Evolutionary conservation across 306 rosid species (phyloP).

Genomic region (Sindora glabra): DNA sequence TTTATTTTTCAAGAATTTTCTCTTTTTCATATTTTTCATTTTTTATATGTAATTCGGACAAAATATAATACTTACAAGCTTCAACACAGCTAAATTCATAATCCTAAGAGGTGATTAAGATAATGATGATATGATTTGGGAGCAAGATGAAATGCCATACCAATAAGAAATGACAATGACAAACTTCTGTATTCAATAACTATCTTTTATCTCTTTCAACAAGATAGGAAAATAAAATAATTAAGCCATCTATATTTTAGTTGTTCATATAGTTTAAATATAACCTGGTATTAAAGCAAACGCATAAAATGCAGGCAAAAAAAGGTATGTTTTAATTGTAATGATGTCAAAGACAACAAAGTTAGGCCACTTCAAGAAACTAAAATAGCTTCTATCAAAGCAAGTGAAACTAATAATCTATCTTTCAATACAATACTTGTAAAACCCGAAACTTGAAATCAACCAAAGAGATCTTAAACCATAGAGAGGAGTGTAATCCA

Average conservation of each 20-base stretch:
- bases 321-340: not conserved
- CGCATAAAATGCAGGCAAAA: not conserved
- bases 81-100: not conserved
- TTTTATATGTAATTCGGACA: too few species aligned
- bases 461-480: constrained; percentile 8
- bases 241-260: too few species aligned
- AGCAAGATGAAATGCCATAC: not conserved
- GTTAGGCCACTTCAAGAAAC: constrained; percentile 10
- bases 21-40: too few species aligned
- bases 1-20: too few species aligned
- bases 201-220: not conserved
- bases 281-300: not conserved
- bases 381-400: constrained; percentile 21
- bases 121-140: not conserved
- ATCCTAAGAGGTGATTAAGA: not conserved
- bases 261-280: too few species aligned
- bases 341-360: not conserved
- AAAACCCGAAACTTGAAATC: constrained; percentile 2
- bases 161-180: not conserved
- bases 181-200: not conserved
- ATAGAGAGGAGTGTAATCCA: too few species aligned
- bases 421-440: not conserved
- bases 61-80: not conserved
- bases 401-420: constrained; percentile 3
- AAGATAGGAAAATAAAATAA: too few species aligned